phyloP scores from a whole-genome alignment of 2,329 filamentous ascomycete species.

The Alternaria postmessia region DNA sequence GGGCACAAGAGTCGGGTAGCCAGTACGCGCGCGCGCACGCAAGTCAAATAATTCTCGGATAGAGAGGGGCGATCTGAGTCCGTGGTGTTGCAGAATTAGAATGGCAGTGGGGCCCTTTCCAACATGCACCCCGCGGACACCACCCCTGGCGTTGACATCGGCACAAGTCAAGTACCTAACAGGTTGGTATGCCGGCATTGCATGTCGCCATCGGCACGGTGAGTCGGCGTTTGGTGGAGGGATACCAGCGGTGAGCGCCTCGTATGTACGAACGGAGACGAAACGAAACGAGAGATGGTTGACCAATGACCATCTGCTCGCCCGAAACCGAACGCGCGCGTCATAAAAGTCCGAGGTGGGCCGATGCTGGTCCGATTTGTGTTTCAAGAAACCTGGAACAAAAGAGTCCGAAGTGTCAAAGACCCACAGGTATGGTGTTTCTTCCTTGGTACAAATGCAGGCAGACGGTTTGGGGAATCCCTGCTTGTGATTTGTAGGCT shows the following conservation, averaged over 20 bases:
- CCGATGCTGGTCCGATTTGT: slow-evolving; percentile 8
- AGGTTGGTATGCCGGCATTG: slow-evolving; percentile 8
- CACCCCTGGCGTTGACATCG: not conserved
- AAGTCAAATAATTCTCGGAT: slow-evolving; percentile 1
- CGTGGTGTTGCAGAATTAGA: slow-evolving; percentile 10
- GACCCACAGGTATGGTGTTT: slow-evolving; percentile 12
- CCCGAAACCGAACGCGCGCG: not conserved
- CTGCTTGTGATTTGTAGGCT: slow-evolving; percentile 12
- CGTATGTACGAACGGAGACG: slow-evolving; percentile 8
- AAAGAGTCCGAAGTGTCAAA: slow-evolving; percentile 2
- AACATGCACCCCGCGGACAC: slow-evolving; percentile 15
- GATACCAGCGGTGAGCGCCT: slow-evolving; percentile 20
- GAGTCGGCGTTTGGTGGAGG: slow-evolving; percentile 8
- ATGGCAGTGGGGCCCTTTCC: slow-evolving; percentile 8
- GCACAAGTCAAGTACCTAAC: slow-evolving; percentile 3
- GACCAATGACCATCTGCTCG: slow-evolving; percentile 7
- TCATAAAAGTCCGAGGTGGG: slow-evolving; percentile 7
- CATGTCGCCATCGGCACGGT: slow-evolving; percentile 1
- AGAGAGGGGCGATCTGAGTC: slow-evolving; percentile 9
- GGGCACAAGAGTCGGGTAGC: not conserved
- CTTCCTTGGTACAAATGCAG: slow-evolving; percentile 5
- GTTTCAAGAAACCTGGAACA: slow-evolving; percentile 12
- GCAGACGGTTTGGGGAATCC: slow-evolving; percentile 14
- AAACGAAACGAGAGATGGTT: slow-evolving; percentile 5
- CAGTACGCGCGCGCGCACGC: slow-evolving; percentile 10